Conservation (phyloP, 148 eudicot species). For the Suaeda aralocaspica region DNA sequence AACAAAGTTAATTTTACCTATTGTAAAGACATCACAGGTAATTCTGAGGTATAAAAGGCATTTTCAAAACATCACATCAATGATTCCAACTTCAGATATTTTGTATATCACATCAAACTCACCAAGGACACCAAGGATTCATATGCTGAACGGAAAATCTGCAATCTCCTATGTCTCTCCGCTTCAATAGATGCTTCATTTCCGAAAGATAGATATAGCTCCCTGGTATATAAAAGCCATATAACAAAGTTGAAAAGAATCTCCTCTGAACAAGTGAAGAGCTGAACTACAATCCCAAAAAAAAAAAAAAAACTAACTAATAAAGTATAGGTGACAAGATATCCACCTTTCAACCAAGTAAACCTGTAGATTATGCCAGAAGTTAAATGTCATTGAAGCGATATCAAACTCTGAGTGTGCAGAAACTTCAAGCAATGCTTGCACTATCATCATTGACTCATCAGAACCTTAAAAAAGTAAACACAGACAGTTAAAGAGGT, state of each 20-base stretch:
- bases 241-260: slow-evolving; percentile 6
- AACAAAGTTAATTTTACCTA: not conserved
- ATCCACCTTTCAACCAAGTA: slow-evolving; percentile 72
- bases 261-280: not conserved
- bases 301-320: not conserved
- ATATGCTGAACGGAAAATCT: slow-evolving; percentile 72
- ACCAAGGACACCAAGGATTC: slow-evolving; percentile 96
- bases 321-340: not conserved
- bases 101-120: slow-evolving; percentile 29
- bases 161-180: slow-evolving; percentile 73
- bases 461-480: slow-evolving; percentile 58
- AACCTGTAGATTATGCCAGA: slow-evolving; percentile 97
- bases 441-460: slow-evolving; percentile 89
- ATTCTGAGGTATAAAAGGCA: not conserved
- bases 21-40: not conserved
- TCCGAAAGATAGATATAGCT: slow-evolving; percentile 49
- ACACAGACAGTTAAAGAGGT: slow-evolving; percentile 8
- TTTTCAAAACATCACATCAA: not conserved
- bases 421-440: slow-evolving; percentile 81
- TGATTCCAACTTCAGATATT: not conserved
- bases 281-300: slow-evolving; percentile 11
- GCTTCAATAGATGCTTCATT: slow-evolving; percentile 70
- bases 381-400: slow-evolving; percentile 98
- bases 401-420: slow-evolving; percentile 97
- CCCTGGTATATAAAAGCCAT: slow-evolving; percentile 60